A percentile compares a stretch with the other conserved stretches of the same genome.
Evolutionary conservation across 345 rosid genomes (phyloP).

Genomic region (Turnera subulata): DNA sequence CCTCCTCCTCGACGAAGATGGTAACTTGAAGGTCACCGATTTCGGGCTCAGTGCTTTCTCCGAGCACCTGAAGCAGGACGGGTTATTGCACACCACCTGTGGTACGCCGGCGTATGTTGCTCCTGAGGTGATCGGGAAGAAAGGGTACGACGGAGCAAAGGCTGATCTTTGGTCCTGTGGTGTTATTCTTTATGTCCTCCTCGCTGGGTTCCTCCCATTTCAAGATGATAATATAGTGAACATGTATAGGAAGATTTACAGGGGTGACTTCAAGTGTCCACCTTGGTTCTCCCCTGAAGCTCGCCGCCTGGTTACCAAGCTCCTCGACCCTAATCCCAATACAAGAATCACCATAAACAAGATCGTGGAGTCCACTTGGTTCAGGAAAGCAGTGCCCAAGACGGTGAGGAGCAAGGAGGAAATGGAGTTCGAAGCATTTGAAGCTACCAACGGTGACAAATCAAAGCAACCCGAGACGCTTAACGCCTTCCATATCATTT

Average conservation of each 20-base stretch:
- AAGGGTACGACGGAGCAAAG: constrained; percentile 88
- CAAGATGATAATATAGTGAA: constrained; percentile 76
- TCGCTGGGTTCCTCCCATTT: constrained; percentile 85
- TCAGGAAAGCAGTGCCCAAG: constrained; percentile 47
- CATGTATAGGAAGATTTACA: constrained; percentile 78
- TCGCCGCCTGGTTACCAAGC: constrained; percentile 60
- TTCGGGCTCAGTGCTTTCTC: constrained; percentile 83
- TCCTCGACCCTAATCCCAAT: constrained; percentile 81
- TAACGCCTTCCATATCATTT: constrained; percentile 87
- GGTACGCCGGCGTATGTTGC: constrained; percentile 95
- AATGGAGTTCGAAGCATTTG: constrained; percentile 32
- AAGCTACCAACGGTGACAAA: constrained; percentile 20
- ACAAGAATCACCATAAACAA: constrained; percentile 50
- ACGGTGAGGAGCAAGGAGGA: constrained; percentile 20
- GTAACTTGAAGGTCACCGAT: constrained; percentile 75
- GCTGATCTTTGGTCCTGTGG: constrained; percentile 98
- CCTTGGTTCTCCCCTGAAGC: constrained; percentile 85
- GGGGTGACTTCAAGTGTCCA: constrained; percentile 90
- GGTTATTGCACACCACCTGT: constrained; percentile 73
- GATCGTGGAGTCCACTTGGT: constrained; percentile 76
- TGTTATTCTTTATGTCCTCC: constrained; percentile 76
- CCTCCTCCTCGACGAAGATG: constrained; percentile 67
- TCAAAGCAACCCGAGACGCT: constrained; percentile 52
- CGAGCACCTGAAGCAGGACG: constrained; percentile 74
- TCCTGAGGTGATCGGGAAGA: constrained; percentile 78